Evolutionary conservation across 257 asterid genomes (phyloP).

Genomic region (Nyctanthes arbortristis): DNA sequence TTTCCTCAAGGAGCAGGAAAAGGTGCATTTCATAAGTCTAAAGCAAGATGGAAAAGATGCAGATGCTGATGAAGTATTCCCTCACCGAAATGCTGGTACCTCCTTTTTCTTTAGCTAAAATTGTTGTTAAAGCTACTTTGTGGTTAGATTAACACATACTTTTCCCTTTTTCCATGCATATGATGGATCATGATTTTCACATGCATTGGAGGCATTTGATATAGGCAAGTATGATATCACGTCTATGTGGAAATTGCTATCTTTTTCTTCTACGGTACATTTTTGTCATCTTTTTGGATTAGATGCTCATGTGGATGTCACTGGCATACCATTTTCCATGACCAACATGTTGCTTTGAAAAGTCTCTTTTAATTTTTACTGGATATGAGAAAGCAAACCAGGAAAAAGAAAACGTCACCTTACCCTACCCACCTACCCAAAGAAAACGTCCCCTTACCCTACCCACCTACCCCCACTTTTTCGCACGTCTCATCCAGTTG

Average conservation of each 20-base stretch:
- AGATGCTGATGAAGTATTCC: slow-evolving; percentile 31
- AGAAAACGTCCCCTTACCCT: too few relatives aligned
- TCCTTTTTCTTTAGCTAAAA: slow-evolving; percentile 26
- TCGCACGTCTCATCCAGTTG: slow-evolving; percentile 35
- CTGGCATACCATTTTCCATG: slow-evolving; percentile 23
- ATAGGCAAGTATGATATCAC: slow-evolving; percentile 34
- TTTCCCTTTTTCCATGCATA: slow-evolving; percentile 10
- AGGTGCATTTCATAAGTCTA: slow-evolving; percentile 6
- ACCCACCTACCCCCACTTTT: slow-evolving; percentile 29
- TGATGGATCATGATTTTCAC: slow-evolving; percentile 22
- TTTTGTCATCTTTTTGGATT: slow-evolving; percentile 25
- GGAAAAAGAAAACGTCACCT: slow-evolving; percentile 32
- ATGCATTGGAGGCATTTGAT: slow-evolving; percentile 30
- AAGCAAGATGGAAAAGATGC: slow-evolving; percentile 15
- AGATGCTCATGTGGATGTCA: slow-evolving; percentile 37
- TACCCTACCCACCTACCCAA: too few relatives aligned
- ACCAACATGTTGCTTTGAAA: slow-evolving; percentile 41
- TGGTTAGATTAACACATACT: slow-evolving; percentile 35
- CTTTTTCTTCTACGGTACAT: neutral
- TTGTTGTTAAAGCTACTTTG: slow-evolving; percentile 33
- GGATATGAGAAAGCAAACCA: slow-evolving; percentile 38
- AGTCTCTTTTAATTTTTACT: slow-evolving; percentile 42
- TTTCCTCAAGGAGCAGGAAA: slow-evolving; percentile 1
- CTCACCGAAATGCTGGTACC: slow-evolving; percentile 19
- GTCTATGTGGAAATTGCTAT: slow-evolving; percentile 41